Base-by-base conservation (phyloP, 2,329 filamentous ascomycete species). In the Cyphellophora attinorum region DNA sequence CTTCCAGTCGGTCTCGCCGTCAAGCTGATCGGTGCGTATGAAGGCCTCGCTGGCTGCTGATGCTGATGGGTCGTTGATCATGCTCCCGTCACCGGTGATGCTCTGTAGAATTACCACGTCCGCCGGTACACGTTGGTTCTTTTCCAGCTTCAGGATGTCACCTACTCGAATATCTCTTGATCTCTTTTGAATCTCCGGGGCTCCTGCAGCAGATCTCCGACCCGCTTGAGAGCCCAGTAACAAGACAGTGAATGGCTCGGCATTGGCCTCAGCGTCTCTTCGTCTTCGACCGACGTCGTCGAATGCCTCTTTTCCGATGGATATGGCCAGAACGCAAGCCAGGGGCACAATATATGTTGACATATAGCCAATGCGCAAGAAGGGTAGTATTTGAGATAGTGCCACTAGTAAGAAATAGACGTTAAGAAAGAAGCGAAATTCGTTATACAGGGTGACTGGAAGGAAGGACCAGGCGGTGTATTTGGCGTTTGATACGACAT, bases 341-440 rank as follows among this genome's bases (percentile, higher is more conserved):
- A 98, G 62, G 1, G 91, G 91, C 13, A 84, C 88, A 56, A 96
- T 78, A 51, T 98, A 98, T 2, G 91, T 96, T 18, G 84, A 84
- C 41, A 98, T 72, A 57, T 95, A 96, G 37, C 91, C 91, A 46
- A 98, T 95, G 35, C 86, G 77, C 35, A 98, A 64, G 14, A 83
- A 74, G 3, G 86, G 88, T 51, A 98, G 88, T 28, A 85, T 79
- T 61, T 98, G 91, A 23, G 89, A 96, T 32, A 96, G 62, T 5
- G 91, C 93, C 32, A 98, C 91, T 16, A 96, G 76, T 37, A 98
- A 68, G 58, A 98, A 98, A 58, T 98, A 98, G 68, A 96, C 85
- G 70, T 98, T 98, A 70, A 98, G 94, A 64, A 98, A 98, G 67
- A 96, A 98, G 40, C 89, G 95, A 57, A 98, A 98, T 56, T 98